Evolutionary conservation across 805 yeast genomes (phyloP).

Genomic region (Zygosaccharomyces bisporus): DNA sequence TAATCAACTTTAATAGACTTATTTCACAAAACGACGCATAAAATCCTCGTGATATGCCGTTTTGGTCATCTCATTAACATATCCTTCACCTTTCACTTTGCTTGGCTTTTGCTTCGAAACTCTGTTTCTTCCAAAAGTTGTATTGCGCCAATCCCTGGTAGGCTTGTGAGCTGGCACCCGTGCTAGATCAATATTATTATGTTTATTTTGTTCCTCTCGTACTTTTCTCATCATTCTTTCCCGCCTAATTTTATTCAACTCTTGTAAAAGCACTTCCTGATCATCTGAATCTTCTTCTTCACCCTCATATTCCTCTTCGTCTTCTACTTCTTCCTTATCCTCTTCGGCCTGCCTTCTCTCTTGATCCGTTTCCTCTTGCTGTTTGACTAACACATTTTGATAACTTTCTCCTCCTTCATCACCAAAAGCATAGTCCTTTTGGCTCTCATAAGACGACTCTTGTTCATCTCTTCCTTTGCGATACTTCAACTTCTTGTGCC

Average conservation of each 20-base stretch:
- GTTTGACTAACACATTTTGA: no score
- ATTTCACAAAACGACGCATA: constrained; percentile 37
- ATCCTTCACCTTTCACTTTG: constrained; percentile 12
- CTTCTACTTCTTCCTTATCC: constrained; percentile 36
- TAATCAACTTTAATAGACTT: constrained; percentile 2
- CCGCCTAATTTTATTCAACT: constrained; percentile 39
- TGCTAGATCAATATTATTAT: constrained; percentile 20
- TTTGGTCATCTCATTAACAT: constrained; percentile 37
- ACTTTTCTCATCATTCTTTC: constrained; percentile 33
- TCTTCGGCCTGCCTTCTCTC: constrained; percentile 40
- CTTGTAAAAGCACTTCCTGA: constrained; percentile 43
- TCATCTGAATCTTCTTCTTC: constrained; percentile 33
- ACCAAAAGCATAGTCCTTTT: constrained; percentile 5
- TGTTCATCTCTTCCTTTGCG: constrained; percentile 35
- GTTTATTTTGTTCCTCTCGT: constrained; percentile 28
- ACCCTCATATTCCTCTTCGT: constrained; percentile 29
- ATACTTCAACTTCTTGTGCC: constrained; percentile 51
- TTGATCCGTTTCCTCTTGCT: constrained; percentile 31
- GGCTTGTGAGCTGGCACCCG: constrained; percentile 15
- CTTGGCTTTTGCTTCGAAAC: constrained; percentile 10
- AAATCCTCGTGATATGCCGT: constrained; percentile 43
- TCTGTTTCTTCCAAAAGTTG: constrained; percentile 26
- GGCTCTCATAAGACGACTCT: constrained; percentile 2
- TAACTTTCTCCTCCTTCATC: no score
- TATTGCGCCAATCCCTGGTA: constrained; percentile 26